Base-by-base conservation (phyloP, 345 rosid species). In the Murraya paniculata region DNA sequence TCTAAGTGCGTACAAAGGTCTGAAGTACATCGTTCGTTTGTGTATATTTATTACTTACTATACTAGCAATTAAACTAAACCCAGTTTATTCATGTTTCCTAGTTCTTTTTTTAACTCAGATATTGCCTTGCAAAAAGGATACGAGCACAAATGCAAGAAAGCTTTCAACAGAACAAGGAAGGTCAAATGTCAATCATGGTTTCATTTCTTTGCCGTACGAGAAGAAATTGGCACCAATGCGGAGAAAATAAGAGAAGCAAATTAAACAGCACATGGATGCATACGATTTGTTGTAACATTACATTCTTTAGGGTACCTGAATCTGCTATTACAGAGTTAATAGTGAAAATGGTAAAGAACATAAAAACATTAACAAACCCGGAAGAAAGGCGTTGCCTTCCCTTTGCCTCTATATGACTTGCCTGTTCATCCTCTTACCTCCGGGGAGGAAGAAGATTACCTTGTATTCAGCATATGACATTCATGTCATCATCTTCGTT, bases 351-450 rank as follows among this genome's bases (percentile, higher is more conserved):
- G 7, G 56, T 27, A 57, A 68, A 69, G 28, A 68, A 38, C 72
- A 36, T 30, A 64, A 50, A 61, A 62, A 39, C 2, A 36, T 18
- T 18, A 65, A 64, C 24, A 55, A 77, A 68, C 38, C 76, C 62
- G 56, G 81, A 71, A 78, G 81, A 78, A 78, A 78, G 81, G 81
- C 81, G 69, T 78, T 16, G 57, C 81, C 81, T 78, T 71, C 81
- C 81, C 81, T 78, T 61, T 71, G 81, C 81, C 81, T 71, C 41
- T 39, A 41, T 57, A 38, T 78, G 81, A 78, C 81, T 78, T 78
- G 81, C 81, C 81, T 61, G 31, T 30, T 62, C 5, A 21, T 25
- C 58, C 62, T 27, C 69, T 45, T 64, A 16, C 64, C 58, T 64
- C 64, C 28, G 50, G 28, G 68, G 33, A 71, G n/a, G 75, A 55